Evolutionary conservation across 805 yeast genomes (phyloP), one percentile per base, ranked within the genome.

Genomic region (Candida hispaniensis): DNA sequence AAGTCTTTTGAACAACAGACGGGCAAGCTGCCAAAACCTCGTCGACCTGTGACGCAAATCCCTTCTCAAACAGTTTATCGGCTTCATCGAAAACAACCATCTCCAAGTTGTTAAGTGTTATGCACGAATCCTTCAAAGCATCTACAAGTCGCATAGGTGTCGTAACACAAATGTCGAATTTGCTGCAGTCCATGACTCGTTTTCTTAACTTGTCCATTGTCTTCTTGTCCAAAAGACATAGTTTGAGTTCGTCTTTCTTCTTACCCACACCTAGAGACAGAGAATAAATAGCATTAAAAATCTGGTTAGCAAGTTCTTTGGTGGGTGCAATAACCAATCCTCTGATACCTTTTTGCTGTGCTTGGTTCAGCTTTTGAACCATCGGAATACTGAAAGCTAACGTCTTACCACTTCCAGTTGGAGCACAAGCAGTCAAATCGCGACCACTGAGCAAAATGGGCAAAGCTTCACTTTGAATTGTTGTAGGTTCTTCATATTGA

Each of bases 351-450:
- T 43, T 32, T 50, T 47, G 28, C 43, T 51, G 48, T 40, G 61
- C 55, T 7, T 59, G 55, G 14, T 55, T 47, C 12, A 69, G 54
- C 39, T 60, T 59, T 46, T 81, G 91, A 13, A 91, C 57, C 47
- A 88, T 48, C 4, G 99, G 98, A 11, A 85, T 71, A 39, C 81
- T 60, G 52, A 79, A 91, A 18, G 96, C 93, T 30, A 91, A 63
- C 0, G 98, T 91, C 54, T 91, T 91, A 64, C 98, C 98, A 4
- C 96, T 83, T 47, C 98, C 98, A 1, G 98, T 91, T 29, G 97
- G 97, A 0, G 97, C 96, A 65, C 95, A 82, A 1, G 94, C 93
- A 26, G 91, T 63, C 19, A 91, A 54, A 52, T 88, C 96, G 41
- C 93, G 69, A 17, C 64, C 67, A 35, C 71, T 65, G 35, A 83